Conservation (phyloP, 1,284 basidiomycete species). For the Leccinum cinnamomeum region DNA sequence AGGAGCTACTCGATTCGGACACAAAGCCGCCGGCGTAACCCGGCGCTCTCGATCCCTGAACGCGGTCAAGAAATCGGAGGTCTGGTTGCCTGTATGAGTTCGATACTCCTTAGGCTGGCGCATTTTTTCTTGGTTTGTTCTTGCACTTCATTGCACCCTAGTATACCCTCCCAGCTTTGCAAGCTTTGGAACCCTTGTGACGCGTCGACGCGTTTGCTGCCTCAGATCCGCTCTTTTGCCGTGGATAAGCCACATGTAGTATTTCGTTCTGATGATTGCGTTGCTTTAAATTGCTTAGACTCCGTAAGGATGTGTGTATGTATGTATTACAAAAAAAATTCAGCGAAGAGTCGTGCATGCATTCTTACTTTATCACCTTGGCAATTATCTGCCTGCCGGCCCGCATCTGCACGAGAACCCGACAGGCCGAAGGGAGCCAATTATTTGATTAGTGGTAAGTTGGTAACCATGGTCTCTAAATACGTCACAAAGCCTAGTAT, state of each 20-base stretch:
- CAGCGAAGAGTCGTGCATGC: neutral
- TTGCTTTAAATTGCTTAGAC: neutral
- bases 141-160: neutral
- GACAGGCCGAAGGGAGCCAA: neutral
- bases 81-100: constrained; percentile 13
- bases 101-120: neutral
- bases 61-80: constrained; percentile 4
- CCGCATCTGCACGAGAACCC: neutral
- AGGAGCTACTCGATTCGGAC: constrained; percentile 1
- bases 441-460: neutral
- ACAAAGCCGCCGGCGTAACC: constrained; percentile 3
- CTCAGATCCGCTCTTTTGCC: constrained; percentile 8
- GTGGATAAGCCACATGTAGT: neutral
- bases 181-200: neutral
- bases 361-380: neutral
- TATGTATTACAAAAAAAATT: too few relatives aligned
- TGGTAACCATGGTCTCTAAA: neutral
- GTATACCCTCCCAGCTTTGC: neutral
- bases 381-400: neutral
- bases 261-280: constrained; percentile 13
- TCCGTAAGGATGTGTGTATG: neutral
- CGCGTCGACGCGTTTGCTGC: constrained; percentile 11
- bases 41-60: constrained; percentile 13
- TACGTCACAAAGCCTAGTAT: neutral
- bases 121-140: neutral